Percentiles rank a stretch among this genome's conserved stretches.
Evolutionary conservation across 306 rosid genomes (phyloP).

Genomic region (Macrotyloma uniflorum): DNA sequence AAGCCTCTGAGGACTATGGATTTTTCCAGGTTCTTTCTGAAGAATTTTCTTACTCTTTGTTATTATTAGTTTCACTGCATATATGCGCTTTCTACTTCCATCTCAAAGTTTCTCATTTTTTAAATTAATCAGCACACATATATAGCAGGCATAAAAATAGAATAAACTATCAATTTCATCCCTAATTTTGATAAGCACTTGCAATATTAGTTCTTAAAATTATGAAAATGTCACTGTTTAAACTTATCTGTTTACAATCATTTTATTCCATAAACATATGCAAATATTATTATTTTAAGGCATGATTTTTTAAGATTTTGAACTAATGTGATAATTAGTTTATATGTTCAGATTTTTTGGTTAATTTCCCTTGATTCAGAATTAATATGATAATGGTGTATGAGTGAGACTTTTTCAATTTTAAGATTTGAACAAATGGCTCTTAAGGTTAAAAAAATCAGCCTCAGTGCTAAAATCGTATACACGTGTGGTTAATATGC

Average conservation of each 20-base stretch:
- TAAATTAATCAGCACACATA: background rate
- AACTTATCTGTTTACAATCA: no score
- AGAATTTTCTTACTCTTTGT: background rate
- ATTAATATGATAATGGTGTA: background rate
- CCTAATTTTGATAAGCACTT: background rate
- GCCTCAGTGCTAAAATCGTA: background rate
- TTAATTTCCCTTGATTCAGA: no score
- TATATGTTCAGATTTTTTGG: no score
- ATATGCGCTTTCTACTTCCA: background rate
- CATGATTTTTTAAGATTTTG: no score
- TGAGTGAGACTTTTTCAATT: background rate
- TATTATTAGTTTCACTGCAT: background rate
- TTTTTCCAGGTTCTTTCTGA: slow-evolving; percentile 63
- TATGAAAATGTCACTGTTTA: no score
- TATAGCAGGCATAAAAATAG: no score
- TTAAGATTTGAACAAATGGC: background rate
- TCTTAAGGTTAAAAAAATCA: no score
- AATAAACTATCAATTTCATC: no score
- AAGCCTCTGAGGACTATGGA: slow-evolving; percentile 62
- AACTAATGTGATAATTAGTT: no score
- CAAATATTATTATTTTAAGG: no score
- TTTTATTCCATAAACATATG: no score
- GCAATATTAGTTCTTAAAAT: no score
- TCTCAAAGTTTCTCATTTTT: background rate
- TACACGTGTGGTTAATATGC: background rate